Evolutionary conservation across 306 rosid species (phyloP), one percentile per base, ranked within the genome.

Genomic region (Albizia julibrissin): DNA sequence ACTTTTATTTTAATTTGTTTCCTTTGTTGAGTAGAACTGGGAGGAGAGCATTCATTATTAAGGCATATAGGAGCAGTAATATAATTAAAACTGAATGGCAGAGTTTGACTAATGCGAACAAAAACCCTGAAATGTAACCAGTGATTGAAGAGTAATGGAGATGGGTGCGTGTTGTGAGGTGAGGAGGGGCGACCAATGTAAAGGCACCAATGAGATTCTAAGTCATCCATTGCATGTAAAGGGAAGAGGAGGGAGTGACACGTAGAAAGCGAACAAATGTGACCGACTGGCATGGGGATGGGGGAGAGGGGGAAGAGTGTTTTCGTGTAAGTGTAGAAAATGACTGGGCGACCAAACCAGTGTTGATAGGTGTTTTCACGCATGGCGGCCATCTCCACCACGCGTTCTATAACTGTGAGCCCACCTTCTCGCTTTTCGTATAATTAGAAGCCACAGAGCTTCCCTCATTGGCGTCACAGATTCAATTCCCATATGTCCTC

Each of bases 281-380:
- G 84, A 88, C 92, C 97, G 97, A 82, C 83, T 76, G 77, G 22
- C n/a, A n/a, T n/a, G n/a, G n/a, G n/a, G n/a, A n/a, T n/a, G n/a
- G n/a, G 16, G 31, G 6, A 22, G 27, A 21, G 39, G 6, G 34
- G 69, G 42, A 0, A 12, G 16, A 47, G 61, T 27, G 26, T 4
- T 69, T 33, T 21, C 54, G 81, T 19, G 78, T 85, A 50, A 61
- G 46, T 0, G 0, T 1, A 46, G 66, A 69, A 54, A 50, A 80
- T 78, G 78, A 67, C 81, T 73, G 67, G 21, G 82, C 69, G 65
- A 79, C 85, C 87, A 90, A 88, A 76, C 88, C 92, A 88, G 85
- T 83, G 77, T 82, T 79, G 77, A 84, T 92, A 92, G 92, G 94
- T 92, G 98, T 92, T 87, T 72, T 81, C 93, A 90, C 92, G 96